Evolutionary conservation across 331 rosid genomes (phyloP), one percentile per base, ranked within the genome.

Genomic region (Acacia pycnantha): DNA sequence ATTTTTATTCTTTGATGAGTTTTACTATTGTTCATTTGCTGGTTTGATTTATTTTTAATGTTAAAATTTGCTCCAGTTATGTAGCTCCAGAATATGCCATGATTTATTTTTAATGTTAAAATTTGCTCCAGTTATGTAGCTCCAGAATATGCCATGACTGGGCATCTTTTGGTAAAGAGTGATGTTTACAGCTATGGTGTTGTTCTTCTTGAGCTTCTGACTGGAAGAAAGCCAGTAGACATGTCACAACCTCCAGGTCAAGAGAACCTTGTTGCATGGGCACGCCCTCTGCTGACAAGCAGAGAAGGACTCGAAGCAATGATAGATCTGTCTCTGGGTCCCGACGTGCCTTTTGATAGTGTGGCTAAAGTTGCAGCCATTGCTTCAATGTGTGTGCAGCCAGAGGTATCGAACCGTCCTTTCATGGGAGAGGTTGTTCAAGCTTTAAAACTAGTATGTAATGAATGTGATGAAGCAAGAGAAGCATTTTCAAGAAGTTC

Each of bases 61-160:
- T 84, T 68, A 33, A 77, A 74, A 67, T 62, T 51, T 43, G 59
- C 59, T 78, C 33, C 87, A 95, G 99, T 76, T 95, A 95, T 24
- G 98, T 95, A 82, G 99, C 99, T n/a, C 99, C 99, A 0, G 99
- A 95, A 82, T 95, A 95, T n/a, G n/a, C n/a, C n/a, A n/a, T 53
- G 54, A 77, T 62, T 58, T 19, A 14, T 76, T 74, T 79, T 66
- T 35, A 62, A 14, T 58, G 73, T 84, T 68, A 33, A 77, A 74
- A 67, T 62, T 51, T 43, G 59, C 59, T 78, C 33, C 87, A 95
- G 99, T 76, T 95, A 95, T 24, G 98, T 95, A 82, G 99, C 99
- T n/a, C 99, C 99, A 0, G 99, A 95, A 82, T 95, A 95, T 83
- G 99, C 99, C 21, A 95, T 95, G 99, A 95, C 97, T 1, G 99